phyloP scores from a whole-genome alignment of 2,329 filamentous ascomycete species.

The Beauveria sp. region DNA sequence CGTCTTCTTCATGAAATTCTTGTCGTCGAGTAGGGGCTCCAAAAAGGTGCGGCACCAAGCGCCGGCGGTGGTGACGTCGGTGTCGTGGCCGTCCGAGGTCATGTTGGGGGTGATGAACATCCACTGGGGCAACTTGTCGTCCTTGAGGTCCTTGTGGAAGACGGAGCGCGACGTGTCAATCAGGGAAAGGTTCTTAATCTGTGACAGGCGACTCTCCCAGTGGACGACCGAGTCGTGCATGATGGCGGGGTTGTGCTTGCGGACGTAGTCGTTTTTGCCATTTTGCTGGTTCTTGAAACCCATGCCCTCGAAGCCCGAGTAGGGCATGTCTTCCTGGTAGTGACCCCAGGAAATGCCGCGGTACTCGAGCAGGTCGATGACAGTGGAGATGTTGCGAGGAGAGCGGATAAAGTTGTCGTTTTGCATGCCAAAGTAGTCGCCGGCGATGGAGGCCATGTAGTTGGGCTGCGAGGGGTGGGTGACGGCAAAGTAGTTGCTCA shows the following conservation, averaged over 20 bases:
- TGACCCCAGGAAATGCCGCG: constrained; percentile 59
- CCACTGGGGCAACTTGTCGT: constrained; percentile 61
- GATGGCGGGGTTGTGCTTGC: constrained; percentile 69
- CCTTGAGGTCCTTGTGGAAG: constrained; percentile 61
- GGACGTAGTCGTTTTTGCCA: constrained; percentile 67
- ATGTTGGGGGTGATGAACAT: constrained; percentile 68
- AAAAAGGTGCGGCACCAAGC: constrained; percentile 62
- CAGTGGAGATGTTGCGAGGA: constrained; percentile 54
- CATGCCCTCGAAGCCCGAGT: constrained; percentile 61
- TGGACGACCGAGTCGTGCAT: constrained; percentile 58
- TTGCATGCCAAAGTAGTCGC: constrained; percentile 67
- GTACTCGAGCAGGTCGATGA: constrained; percentile 62
- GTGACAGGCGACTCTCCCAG: constrained; percentile 50
- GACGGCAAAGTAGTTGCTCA: constrained; percentile 43
- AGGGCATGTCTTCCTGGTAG: constrained; percentile 75
- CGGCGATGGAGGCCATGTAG: constrained; percentile 60
- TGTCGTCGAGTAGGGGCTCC: constrained; percentile 59
- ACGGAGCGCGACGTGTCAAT: constrained; percentile 35
- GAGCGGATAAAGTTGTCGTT: constrained; percentile 57
- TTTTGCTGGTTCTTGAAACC: constrained; percentile 57
- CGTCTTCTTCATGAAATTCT: constrained; percentile 67
- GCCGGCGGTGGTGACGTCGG: constrained; percentile 60
- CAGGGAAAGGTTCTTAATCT: constrained; percentile 63
- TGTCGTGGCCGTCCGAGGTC: constrained; percentile 71
- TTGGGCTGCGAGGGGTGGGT: constrained; percentile 73